Evolutionary conservation across 164 flowering plant species (phyloP), one percentile per base, ranked within the genome.

Genomic region (Chimonanthus praecox): DNA sequence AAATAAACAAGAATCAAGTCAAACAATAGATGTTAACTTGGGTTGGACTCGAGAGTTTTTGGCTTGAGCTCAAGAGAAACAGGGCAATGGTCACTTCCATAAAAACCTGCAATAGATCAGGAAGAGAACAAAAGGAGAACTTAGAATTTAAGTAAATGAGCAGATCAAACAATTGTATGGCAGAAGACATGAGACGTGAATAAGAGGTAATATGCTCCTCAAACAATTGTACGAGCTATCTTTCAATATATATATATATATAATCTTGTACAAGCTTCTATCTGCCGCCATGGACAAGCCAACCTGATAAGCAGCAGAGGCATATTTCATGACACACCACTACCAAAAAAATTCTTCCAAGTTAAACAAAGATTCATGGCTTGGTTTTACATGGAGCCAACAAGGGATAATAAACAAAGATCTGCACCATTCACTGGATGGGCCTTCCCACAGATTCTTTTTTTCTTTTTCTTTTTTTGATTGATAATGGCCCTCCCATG

Each of bases 31-130:
- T 20, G 66, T n/a, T 58, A 70, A 43, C 63, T 33, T 33, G 66
- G 15, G 49, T 71, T 49, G 58, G 64, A 51, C 16, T 66, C 70
- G 3, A 16, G 18, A 6, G 47, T 1, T 45, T 51, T 67, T 3
- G 70, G 74, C 10, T 94, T 85, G 60, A 94, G 91, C 82, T 83
- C 88, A 4, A 94, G 87, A 21, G 94, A 84, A 64, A 94, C 97
- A 5, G 99, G 99, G 83, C 99, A 92, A 80, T 94, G 99, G 76
- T 94, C 99, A 70, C 99, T 94, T 65, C 99, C 99, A 72, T 81
- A 90, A 69, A 92, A 94, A 71, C 99, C 98, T 94, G 88, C 77
- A 81, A 47, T 62, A 51, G 70, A 16, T 63, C 9, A 69, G 47
- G 68, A 21, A 68, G 63, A 8, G 66, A 33, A 63, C 33, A 7